Percentiles rank a stretch among this genome's conserved stretches.
phyloP scores from a whole-genome alignment of 2,329 filamentous ascomycete genomes.

The Talaromyces sp. region DNA sequence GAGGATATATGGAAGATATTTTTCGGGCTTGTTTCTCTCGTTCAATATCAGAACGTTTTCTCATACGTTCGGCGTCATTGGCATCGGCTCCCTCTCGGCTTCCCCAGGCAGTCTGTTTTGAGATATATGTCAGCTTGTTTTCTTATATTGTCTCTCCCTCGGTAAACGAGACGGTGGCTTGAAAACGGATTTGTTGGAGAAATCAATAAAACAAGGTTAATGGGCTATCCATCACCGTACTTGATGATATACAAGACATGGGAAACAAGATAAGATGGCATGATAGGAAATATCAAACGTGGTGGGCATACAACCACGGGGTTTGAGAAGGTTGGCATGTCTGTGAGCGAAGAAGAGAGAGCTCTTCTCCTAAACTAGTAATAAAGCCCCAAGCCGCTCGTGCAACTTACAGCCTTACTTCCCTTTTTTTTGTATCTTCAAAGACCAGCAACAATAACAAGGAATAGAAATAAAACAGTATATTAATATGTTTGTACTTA shows the following conservation, averaged over 20 bases:
- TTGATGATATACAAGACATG: not conserved
- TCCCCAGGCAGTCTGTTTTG: constrained; percentile 79
- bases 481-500: constrained; percentile 56
- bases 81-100: constrained; percentile 87
- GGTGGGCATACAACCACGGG: constrained; percentile 13
- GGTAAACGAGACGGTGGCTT: not conserved
- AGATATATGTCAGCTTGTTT: not conserved
- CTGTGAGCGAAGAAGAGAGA: too few relatives aligned
- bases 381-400: constrained; percentile 4
- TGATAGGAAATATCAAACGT: not conserved
- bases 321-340: too few relatives aligned
- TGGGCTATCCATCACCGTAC: not conserved
- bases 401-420: not conserved
- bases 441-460: not conserved
- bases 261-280: not conserved
- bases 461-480: not conserved
- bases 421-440: not conserved
- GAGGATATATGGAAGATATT: constrained; percentile 5
- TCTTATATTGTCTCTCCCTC: not conserved
- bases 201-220: not conserved
- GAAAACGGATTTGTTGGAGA: not conserved
- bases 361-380: not conserved
- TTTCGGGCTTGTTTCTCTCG: constrained; percentile 21
- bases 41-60: constrained; percentile 34
- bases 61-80: constrained; percentile 69